A percentile compares a stretch with the other conserved stretches of the same genome.
Evolutionary conservation across 257 asterid species (phyloP).

Genomic region (Nicotiana undulata): DNA sequence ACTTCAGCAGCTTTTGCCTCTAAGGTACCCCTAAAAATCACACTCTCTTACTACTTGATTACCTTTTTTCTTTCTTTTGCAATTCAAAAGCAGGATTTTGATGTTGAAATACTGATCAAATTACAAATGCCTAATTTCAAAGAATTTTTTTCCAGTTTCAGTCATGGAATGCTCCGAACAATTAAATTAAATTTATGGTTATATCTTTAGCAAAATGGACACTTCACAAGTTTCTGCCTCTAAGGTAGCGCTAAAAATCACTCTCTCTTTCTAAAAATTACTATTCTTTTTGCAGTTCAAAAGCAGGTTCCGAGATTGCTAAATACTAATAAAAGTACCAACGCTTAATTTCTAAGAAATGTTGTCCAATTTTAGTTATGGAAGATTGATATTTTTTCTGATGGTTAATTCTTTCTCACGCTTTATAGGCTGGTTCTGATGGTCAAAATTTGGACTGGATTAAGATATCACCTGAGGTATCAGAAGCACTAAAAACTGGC

Average conservation of each 20-base stretch:
- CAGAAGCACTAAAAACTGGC: slow-evolving; percentile 71
- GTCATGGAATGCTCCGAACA: neutral
- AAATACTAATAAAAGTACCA: neutral
- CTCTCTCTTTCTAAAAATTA: neutral
- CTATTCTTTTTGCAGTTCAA: neutral
- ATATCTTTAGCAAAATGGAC: neutral
- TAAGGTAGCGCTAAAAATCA: neutral
- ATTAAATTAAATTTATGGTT: neutral
- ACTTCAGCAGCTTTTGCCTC: neutral
- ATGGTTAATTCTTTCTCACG: neutral
- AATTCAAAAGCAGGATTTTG: neutral
- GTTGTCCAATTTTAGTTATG: neutral
- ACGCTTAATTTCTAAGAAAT: neutral
- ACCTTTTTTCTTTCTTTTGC: neutral
- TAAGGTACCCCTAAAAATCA: neutral
- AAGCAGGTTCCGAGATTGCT: neutral
- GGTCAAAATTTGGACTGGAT: slow-evolving; percentile 10
- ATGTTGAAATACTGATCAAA: neutral
- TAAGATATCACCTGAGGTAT: slow-evolving; percentile 65
- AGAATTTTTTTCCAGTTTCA: neutral
- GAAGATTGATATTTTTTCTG: neutral
- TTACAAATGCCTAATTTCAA: neutral
- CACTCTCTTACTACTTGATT: neutral
- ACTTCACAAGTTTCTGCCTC: neutral
- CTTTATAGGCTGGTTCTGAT: neutral